Conservation (phyloP, 805 yeast genomes). For the Wickerhamiella siamensis region DNA sequence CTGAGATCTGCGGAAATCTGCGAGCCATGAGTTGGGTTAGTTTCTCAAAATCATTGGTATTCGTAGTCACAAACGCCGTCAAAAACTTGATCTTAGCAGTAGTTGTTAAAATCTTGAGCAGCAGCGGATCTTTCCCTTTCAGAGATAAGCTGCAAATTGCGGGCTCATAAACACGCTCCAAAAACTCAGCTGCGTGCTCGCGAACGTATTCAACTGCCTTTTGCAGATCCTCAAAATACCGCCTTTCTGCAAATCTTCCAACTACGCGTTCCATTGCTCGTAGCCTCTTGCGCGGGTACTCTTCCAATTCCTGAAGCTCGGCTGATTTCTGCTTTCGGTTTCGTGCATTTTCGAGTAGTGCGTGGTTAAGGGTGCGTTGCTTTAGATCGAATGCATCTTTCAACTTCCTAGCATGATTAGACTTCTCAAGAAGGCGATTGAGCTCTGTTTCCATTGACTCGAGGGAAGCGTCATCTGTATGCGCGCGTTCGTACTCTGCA, state of each 20-base stretch:
- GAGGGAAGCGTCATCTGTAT: too few relatives aligned
- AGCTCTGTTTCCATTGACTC: too few relatives aligned
- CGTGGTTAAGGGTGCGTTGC: too few relatives aligned
- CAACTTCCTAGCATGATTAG: too few relatives aligned
- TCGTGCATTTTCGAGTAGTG: too few relatives aligned
- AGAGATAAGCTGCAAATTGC: neutral
- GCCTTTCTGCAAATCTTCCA: neutral
- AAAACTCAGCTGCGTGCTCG: neutral
- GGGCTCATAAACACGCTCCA: neutral
- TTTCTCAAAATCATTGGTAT: conserved; percentile 34
- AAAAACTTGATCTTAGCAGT: too few relatives aligned
- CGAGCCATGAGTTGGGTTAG: conserved; percentile 34
- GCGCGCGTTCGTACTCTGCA: too few relatives aligned
- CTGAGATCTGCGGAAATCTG: neutral
- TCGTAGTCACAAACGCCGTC: conserved; percentile 48
- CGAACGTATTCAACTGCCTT: neutral
- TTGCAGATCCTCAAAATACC: neutral
- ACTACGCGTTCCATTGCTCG: neutral
- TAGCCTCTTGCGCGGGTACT: neutral
- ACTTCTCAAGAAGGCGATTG: too few relatives aligned
- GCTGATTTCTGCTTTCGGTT: too few relatives aligned
- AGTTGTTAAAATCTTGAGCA: too few relatives aligned
- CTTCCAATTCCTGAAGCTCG: too few relatives aligned
- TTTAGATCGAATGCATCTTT: too few relatives aligned
- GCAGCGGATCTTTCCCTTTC: conserved; percentile 21